Conservation (phyloP, 2,329 filamentous ascomycete species). For the Diaporthe citriasiana region DNA sequence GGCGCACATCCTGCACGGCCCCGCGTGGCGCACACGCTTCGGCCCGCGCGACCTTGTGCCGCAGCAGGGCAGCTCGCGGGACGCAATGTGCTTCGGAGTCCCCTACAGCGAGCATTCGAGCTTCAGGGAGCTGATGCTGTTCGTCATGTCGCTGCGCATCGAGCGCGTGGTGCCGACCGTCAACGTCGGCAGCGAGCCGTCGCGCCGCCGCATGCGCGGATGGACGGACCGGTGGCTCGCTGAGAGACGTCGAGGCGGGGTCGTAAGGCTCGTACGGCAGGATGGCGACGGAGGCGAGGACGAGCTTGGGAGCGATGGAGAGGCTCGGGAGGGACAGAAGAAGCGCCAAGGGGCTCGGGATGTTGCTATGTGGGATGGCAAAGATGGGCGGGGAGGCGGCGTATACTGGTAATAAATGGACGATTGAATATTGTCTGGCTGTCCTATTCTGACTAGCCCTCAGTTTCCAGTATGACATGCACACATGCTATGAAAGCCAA, state of each 20-base stretch:
- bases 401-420: constrained; percentile 55
- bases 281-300: constrained; percentile 51
- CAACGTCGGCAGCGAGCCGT: constrained; percentile 76
- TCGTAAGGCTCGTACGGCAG: constrained; percentile 61
- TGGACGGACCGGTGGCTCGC: constrained; percentile 75
- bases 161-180: constrained; percentile 95
- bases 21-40: constrained; percentile 84
- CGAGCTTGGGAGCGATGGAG: constrained; percentile 52
- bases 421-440: background rate
- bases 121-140: constrained; percentile 94
- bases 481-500: no score
- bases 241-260: constrained; percentile 69
- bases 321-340: constrained; percentile 53
- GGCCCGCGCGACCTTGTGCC: constrained; percentile 79
- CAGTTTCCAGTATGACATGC: background rate
- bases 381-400: constrained; percentile 55
- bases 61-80: constrained; percentile 85
- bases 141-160: constrained; percentile 88
- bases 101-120: constrained; percentile 97
- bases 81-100: constrained; percentile 91
- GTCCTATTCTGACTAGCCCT: background rate
- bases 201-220: constrained; percentile 71
- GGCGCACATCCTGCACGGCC: constrained; percentile 66
- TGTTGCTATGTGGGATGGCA: constrained; percentile 55
- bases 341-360: constrained; percentile 40